Base-by-base conservation (phyloP, 768 basidiomycete genomes). In the Russula abietina region DNA sequence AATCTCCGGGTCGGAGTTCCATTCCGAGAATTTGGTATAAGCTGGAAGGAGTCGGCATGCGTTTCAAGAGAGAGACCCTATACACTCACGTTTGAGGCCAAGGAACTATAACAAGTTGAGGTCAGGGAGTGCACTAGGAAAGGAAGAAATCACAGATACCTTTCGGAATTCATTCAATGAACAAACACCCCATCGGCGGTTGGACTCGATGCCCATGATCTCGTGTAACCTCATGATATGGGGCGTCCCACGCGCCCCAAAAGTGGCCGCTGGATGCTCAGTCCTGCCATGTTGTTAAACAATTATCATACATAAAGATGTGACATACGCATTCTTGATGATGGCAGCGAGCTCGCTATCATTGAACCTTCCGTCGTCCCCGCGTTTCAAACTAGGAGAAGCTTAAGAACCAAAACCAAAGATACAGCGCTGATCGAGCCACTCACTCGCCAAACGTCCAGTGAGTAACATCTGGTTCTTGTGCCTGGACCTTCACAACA, bases 151-250 rank as follows among this genome's bases (percentile, higher is more conserved):
- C 36, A 53, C 61, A 51, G 73, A 57, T 63, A 80, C 82, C 78
- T 80, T 85, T 59, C 91, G 78, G 74, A 93, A 93, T 62, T 93
- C 91, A 65, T 93, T 93, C 65, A 93, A 71, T 2, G 87, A 85
- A 70, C 91, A 93, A 22, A 87, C 84, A 52, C 90, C 91, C 91
- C 91, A 94, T 24, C 70, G 66, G 33, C 91, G 81, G 69, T 82
- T 87, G 61, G 86, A 79, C 68, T 88, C 84, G 51, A 93, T 92
- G 45, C 89, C 89, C 88, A 93, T 88, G 45, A 92, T 78, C 71
- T 94, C 92, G 64, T 91, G 82, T 28, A 91, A 69, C 48, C 81
- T 83, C 86, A 93, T 88, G 52, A 81, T 73, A 48, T 69, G 61
- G 52, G 91, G 91, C 2, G 88, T 91, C 6, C 87, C 83, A 22